Evolutionary conservation across 78 protist genomes (phyloP).

Genomic region (Dictyostelium brefeldianum): DNA sequence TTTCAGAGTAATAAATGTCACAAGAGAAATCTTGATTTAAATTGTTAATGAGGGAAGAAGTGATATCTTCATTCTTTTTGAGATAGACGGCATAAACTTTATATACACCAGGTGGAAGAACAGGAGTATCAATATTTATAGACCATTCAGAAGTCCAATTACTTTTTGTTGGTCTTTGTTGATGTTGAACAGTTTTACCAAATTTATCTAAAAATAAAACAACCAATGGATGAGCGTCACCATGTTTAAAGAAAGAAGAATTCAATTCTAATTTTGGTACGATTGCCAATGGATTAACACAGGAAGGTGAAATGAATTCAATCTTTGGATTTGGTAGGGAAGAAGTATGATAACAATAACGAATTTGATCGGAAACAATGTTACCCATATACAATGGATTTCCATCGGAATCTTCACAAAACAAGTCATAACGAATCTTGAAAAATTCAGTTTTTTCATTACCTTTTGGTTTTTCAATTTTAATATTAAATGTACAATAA

Average conservation of each 20-base stretch:
- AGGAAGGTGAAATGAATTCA: not conserved
- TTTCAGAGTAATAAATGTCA: slow-evolving; percentile 2
- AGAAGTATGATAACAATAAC: slow-evolving; percentile 16
- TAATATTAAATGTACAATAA: not conserved
- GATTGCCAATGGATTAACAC: not conserved
- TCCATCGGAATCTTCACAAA: slow-evolving; percentile 16
- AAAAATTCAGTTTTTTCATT: slow-evolving; percentile 20
- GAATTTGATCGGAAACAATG: not conserved
- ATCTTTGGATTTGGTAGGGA: slow-evolving; percentile 27
- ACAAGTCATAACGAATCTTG: slow-evolving; percentile 6
- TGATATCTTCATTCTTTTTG: slow-evolving; percentile 16
- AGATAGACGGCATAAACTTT: not conserved
- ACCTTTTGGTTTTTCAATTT: slow-evolving; percentile 18
- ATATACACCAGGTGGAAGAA: not conserved
- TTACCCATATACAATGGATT: slow-evolving; percentile 2
- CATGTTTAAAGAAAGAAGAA: slow-evolving; percentile 12
- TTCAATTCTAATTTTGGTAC: slow-evolving; percentile 10
- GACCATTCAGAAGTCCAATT: slow-evolving; percentile 32
- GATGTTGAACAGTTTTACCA: not conserved
- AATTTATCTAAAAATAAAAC: not conserved
- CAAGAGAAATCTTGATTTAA: slow-evolving; percentile 14
- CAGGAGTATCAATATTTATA: slow-evolving; percentile 8
- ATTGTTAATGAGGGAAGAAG: not conserved
- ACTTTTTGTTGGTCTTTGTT: slow-evolving; percentile 2
- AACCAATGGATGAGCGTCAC: slow-evolving; percentile 18